Evolutionary conservation across 108 stramenopile species (phyloP).

Genomic region (Skeletonema marinoi): DNA sequence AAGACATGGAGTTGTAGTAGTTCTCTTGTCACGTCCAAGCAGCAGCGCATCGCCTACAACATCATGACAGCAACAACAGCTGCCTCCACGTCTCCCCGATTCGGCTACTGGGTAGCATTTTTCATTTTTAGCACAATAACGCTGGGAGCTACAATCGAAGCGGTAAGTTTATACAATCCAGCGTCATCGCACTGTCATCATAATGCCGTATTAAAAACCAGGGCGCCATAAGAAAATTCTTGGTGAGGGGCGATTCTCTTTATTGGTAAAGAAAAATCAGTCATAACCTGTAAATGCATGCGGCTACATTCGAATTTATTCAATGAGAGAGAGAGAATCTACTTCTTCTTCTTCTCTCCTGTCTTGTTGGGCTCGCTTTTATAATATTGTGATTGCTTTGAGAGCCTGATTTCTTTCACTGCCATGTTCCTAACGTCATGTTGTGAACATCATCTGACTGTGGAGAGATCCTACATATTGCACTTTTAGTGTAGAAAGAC

Average conservation of each 20-base stretch:
- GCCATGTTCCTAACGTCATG: neutral
- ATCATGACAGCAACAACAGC: neutral
- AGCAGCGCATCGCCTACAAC: neutral
- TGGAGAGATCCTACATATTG: neutral
- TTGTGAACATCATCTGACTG: neutral
- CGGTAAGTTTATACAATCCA: constrained; percentile 45
- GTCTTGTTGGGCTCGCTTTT: constrained; percentile 2
- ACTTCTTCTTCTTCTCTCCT: constrained; percentile 5
- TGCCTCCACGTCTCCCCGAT: constrained; percentile 59
- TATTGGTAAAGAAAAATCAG: neutral
- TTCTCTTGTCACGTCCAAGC: no score
- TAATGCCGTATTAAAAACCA: constrained; percentile 45
- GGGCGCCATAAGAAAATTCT: constrained; percentile 36
- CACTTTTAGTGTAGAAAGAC: constrained; percentile 8
- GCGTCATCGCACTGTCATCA: neutral
- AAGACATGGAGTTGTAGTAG: no score
- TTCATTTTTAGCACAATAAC: constrained; percentile 66
- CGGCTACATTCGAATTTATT: constrained; percentile 33
- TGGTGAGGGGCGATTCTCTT: constrained; percentile 35
- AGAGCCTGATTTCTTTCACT: constrained; percentile 1
- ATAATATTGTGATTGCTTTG: neutral
- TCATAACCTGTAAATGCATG: constrained; percentile 52
- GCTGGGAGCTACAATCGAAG: constrained; percentile 61
- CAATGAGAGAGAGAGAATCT: neutral
- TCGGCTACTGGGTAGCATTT: constrained; percentile 74